Evolutionary conservation across 1,139 yeast genomes (phyloP).

Genomic region (Pichia sp.): DNA sequence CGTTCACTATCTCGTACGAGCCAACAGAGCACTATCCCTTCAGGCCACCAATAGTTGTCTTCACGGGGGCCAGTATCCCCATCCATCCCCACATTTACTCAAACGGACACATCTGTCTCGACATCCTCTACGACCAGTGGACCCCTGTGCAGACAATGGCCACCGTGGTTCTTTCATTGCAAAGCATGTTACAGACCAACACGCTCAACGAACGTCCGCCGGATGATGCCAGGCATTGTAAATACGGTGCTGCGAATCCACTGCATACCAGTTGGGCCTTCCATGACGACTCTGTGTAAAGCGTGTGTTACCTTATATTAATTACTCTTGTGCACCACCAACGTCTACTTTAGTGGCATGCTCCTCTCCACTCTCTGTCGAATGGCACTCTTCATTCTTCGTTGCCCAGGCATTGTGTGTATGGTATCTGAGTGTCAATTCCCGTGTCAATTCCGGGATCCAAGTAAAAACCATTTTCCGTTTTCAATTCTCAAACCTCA

Average conservation of each 20-base stretch:
- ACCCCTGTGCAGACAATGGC: constrained; percentile 60
- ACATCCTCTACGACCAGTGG: constrained; percentile 63
- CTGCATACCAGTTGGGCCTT: constrained; percentile 42
- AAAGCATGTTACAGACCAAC: constrained; percentile 57
- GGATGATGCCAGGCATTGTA: constrained; percentile 45
- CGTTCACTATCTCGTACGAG: constrained; percentile 6
- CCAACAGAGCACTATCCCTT: constrained; percentile 48
- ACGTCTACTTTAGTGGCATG: too few relatives aligned
- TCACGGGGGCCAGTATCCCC: constrained; percentile 42
- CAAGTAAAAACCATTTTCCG: too few relatives aligned
- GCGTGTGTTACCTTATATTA: too few relatives aligned
- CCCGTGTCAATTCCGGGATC: too few relatives aligned
- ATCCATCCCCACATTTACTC: constrained; percentile 68
- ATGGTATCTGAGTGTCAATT: too few relatives aligned
- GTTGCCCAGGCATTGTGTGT: too few relatives aligned
- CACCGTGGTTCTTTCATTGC: constrained; percentile 51
- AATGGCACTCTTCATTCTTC: too few relatives aligned
- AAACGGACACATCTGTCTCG: constrained; percentile 68
- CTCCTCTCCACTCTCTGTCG: too few relatives aligned
- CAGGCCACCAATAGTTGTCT: constrained; percentile 55
- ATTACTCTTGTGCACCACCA: too few relatives aligned
- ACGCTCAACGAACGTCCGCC: constrained; percentile 42
- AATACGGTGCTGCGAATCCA: constrained; percentile 53
- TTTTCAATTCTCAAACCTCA: too few relatives aligned
- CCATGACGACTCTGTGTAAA: constrained; percentile 42